Conservation (phyloP, 2,329 filamentous ascomycete genomes). For the Hypomyces perniciosus region DNA sequence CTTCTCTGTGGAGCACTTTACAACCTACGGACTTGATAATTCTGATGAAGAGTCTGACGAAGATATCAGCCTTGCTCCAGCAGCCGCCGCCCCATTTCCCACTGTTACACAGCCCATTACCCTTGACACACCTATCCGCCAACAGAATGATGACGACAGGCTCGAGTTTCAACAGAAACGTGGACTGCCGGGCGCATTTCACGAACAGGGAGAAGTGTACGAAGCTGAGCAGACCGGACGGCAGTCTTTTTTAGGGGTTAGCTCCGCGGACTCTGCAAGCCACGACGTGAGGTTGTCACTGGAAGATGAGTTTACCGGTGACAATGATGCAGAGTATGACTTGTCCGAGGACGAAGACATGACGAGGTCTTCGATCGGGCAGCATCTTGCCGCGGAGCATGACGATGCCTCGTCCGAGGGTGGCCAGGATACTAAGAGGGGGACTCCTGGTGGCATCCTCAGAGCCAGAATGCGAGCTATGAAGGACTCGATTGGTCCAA, state of each 20-base stretch:
- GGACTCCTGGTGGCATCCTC: conserved; percentile 55
- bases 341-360: conserved; percentile 64
- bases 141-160: conserved; percentile 46
- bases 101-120: conserved; percentile 15
- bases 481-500: conserved; percentile 53
- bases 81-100: conserved; percentile 4
- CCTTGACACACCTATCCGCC: conserved; percentile 19
- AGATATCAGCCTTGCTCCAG: conserved; percentile 30
- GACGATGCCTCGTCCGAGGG: conserved; percentile 51
- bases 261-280: conserved; percentile 76
- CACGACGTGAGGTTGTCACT: conserved; percentile 53
- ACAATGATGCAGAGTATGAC: conserved; percentile 72
- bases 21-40: conserved; percentile 84
- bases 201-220: conserved; percentile 50
- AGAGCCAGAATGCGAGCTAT: conserved; percentile 58
- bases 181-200: conserved; percentile 74
- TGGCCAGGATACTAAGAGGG: conserved; percentile 39
- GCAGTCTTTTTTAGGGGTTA: conserved; percentile 88
- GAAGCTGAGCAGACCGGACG: conserved; percentile 50
- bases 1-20: conserved; percentile 94
- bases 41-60: conserved; percentile 65
- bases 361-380: conserved; percentile 70
- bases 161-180: conserved; percentile 48
- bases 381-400: conserved; percentile 72
- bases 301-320: conserved; percentile 49